Percentiles rank a stretch among this genome's conserved stretches.
Evolutionary conservation across 495 filamentous ascomycete genomes (phyloP).

Genomic region (Penicillium soppii): DNA sequence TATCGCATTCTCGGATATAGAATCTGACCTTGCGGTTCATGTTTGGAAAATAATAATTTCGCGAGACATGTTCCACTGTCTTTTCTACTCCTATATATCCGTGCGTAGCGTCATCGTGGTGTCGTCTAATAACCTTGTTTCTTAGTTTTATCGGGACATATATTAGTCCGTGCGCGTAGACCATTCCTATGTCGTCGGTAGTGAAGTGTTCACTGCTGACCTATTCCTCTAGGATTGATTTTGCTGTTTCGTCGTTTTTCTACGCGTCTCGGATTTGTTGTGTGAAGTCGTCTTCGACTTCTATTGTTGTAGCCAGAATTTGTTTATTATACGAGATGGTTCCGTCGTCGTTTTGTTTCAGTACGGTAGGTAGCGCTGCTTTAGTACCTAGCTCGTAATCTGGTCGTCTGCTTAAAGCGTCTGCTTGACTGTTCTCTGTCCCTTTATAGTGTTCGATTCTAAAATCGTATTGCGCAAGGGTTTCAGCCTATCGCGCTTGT

Average conservation of each 20-base stretch:
- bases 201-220: slow-evolving; percentile 7
- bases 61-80: slow-evolving; percentile 8
- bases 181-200: slow-evolving; percentile 4
- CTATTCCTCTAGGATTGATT: too few species aligned
- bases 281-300: neutral
- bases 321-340: slow-evolving; percentile 5
- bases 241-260: neutral
- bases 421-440: too few species aligned
- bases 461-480: neutral
- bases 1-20: slow-evolving; percentile 13
- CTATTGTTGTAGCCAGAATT: neutral
- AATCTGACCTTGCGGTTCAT: neutral
- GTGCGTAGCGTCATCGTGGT: neutral
- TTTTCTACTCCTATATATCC: slow-evolving; percentile 5
- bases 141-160: slow-evolving; percentile 1
- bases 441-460: neutral
- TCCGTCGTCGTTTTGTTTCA: too few species aligned
- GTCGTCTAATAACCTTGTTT: slow-evolving; percentile 4
- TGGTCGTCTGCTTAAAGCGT: too few species aligned
- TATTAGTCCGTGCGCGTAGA: slow-evolving; percentile 10
- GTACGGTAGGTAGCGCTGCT: too few species aligned
- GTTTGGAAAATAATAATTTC: slow-evolving; percentile 7
- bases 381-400: too few species aligned
- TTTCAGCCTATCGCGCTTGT: slow-evolving; percentile 12
- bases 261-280: too few species aligned